A percentile compares a stretch with the other conserved stretches of the same genome.
Evolutionary conservation across 129 eudicot species (phyloP).

Genomic region (Artemisia argyi): DNA sequence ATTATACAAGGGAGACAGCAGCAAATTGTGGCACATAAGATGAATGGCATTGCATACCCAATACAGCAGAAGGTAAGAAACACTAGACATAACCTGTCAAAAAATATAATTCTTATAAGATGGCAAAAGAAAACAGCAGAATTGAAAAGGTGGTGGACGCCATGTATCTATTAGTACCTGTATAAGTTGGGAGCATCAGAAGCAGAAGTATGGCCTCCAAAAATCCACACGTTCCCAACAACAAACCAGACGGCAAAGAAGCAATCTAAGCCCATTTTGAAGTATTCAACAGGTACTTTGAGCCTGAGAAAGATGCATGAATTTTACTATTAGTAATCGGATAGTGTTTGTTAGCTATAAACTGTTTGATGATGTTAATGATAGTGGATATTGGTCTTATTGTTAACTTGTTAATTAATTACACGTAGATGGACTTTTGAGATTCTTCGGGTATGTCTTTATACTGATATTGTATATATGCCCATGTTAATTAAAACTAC

Average conservation of each 20-base stretch:
- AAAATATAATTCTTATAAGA: background rate
- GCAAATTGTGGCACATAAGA: constrained; percentile 92
- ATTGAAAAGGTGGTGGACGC: background rate
- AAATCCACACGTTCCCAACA: constrained; percentile 96
- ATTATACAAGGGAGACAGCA: constrained; percentile 98
- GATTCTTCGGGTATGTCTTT: background rate
- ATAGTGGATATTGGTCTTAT: background rate
- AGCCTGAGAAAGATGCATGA: constrained; percentile 46
- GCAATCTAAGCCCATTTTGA: constrained; percentile 94
- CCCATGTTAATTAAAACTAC: background rate
- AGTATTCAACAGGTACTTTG: constrained; percentile 74
- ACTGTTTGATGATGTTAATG: background rate
- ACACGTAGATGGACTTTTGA: background rate
- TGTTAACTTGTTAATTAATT: background rate
- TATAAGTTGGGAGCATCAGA: constrained; percentile 86
- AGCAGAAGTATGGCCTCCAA: constrained; percentile 87
- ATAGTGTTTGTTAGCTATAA: background rate
- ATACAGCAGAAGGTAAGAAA: constrained; percentile 92
- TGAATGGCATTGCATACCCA: constrained; percentile 98
- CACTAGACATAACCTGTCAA: constrained; percentile 84
- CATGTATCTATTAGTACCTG: constrained; percentile 43
- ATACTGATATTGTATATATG: background rate
- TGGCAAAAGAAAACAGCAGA: constrained; percentile 3
- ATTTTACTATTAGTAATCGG: background rate
- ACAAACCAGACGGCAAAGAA: constrained; percentile 99